Evolutionary conservation across 345 rosid species (phyloP), one percentile per base, ranked within the genome.

Genomic region (Carallia brachiata): DNA sequence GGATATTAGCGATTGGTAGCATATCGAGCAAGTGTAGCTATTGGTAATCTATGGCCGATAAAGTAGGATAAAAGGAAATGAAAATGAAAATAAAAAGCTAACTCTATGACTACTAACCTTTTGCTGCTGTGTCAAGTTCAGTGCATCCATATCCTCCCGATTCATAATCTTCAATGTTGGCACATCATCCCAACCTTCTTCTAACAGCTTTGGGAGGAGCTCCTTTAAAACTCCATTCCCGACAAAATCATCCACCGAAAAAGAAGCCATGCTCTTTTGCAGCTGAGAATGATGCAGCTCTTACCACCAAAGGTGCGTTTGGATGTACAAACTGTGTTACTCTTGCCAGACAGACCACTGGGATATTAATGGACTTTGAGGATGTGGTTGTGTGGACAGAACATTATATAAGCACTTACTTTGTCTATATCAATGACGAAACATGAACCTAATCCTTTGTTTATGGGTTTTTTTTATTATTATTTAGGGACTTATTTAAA

Each of bases 161-260:
- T 74, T 84, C 90, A 87, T 84, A 56, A 87, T 81, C 87, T 87
- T 89, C 68, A 87, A 76, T 48, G 95, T 85, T 48, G 89, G 90
- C 0, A 89, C 87, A 52, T 89, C 91, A 69, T 87, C 95, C 91
- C 95, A 89, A 1, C 91, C 95, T 78, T 85, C 89, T 31, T 89
- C 88, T 16, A 85, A 15, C 68, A 87, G 75, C 76, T 74, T 87
- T 48, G 88, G 88, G 19, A 87, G 85, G 75, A 84, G 39, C 65
- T 63, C 78, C 63, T 75, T 81, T 40, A 87, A 73, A 72, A 66
- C 70, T 62, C 91, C 95, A 44, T 71, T 74, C 17, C 91, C 95
- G 19, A 81, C 81, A 72, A 87, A 89, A 56, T 87, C 90, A 56
- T 89, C 88, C 70, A 87, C 64, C 0, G 87, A 84, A 48, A 75